phyloP scores from a whole-genome alignment of 495 filamentous ascomycete genomes.

The Penicillium soppii region DNA sequence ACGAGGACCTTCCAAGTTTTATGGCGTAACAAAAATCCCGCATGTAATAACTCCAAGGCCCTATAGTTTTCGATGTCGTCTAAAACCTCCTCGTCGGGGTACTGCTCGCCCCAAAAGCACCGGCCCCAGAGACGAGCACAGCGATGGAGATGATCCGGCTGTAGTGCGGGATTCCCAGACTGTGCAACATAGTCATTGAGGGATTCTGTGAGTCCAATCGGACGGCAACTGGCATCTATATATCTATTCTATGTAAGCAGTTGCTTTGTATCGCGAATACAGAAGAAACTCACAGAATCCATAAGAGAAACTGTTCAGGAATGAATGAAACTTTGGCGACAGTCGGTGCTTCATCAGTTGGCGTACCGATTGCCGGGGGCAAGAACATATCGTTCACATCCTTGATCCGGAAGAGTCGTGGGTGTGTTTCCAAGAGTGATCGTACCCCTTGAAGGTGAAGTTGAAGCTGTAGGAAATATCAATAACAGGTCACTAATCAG shows the following conservation, averaged over 20 bases:
- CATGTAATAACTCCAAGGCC: constrained; percentile 38
- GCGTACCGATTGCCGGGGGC: constrained; percentile 14
- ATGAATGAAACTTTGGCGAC: constrained; percentile 36
- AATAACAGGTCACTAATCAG: background rate
- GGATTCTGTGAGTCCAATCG: constrained; percentile 37
- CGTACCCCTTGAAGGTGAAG: constrained; percentile 42
- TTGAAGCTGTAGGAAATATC: constrained; percentile 18
- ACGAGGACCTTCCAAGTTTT: constrained; percentile 39
- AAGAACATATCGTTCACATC: constrained; percentile 36
- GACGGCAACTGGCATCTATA: constrained; percentile 36
- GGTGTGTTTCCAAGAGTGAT: constrained; percentile 40
- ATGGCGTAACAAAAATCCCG: constrained; percentile 35
- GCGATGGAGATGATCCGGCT: constrained; percentile 40
- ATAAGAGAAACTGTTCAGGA: constrained; percentile 39
- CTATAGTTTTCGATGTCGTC: constrained; percentile 53
- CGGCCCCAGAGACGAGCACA: constrained; percentile 44
- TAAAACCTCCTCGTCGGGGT: constrained; percentile 45
- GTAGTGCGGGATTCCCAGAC: constrained; percentile 35
- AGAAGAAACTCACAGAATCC: constrained; percentile 34
- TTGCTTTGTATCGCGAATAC: background rate
- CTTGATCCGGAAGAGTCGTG: constrained; percentile 36
- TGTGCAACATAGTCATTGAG: constrained; percentile 38
- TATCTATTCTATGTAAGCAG: constrained; percentile 27
- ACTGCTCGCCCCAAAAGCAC: constrained; percentile 45
- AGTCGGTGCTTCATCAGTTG: constrained; percentile 10